Percentiles rank a stretch among this genome's conserved stretches.
These are phyloP conservation scores for Aspergillus quadricinctus DNA, from an alignment of 2,329 filamentous ascomycete species.

Conservation along the genomic window DNA sequence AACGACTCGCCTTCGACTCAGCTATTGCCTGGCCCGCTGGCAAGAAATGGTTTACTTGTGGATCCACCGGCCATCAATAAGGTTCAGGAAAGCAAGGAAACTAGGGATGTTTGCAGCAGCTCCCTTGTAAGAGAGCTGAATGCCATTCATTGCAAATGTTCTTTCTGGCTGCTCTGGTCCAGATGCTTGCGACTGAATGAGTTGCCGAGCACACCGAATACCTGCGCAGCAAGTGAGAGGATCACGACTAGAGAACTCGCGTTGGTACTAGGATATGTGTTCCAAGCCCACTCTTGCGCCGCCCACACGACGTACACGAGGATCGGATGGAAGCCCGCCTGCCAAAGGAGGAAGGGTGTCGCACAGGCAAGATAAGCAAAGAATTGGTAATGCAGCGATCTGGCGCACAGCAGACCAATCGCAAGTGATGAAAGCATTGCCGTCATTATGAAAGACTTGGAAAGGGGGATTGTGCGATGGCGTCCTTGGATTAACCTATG, in stretches of 20 bases:
- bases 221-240: conserved; percentile 61
- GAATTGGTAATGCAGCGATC: conserved; percentile 92
- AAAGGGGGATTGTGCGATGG: conserved; percentile 55
- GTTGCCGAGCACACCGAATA: conserved; percentile 56
- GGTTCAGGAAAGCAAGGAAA: not conserved
- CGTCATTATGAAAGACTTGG: conserved; percentile 69
- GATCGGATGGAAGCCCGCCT: conserved; percentile 63
- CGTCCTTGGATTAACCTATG: conserved; percentile 49
- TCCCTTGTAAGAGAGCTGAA: not conserved
- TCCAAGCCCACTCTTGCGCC: conserved; percentile 89
- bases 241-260: conserved; percentile 66
- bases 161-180: conserved; percentile 15
- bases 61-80: not conserved
- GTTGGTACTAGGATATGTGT: conserved; percentile 78
- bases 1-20: not conserved
- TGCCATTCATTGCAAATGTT: conserved; percentile 19
- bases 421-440: conserved; percentile 71
- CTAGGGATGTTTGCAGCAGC: not conserved
- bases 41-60: not conserved
- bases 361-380: conserved; percentile 89
- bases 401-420: conserved; percentile 78
- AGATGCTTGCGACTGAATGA: conserved; percentile 16
- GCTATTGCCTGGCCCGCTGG: not conserved
- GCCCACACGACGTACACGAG: conserved; percentile 67
- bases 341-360: conserved; percentile 83